These are phyloP conservation scores for Tolypocladium tundrense DNA, from an alignment of 2,329 filamentous ascomycete species.

Conservation along the genomic window DNA sequence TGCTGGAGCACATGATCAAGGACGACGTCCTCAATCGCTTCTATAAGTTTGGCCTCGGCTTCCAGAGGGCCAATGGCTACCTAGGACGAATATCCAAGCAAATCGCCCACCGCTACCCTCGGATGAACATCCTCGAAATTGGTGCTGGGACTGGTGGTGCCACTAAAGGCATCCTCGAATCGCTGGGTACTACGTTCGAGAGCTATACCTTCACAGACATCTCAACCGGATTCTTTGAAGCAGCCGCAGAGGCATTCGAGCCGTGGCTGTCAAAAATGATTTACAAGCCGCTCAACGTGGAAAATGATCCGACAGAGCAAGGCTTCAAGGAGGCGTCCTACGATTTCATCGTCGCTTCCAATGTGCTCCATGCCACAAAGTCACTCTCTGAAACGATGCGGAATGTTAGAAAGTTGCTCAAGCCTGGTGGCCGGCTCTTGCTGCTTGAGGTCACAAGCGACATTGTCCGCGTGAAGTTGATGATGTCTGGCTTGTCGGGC, in stretches of 20 bases:
- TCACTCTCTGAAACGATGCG: constrained; percentile 12
- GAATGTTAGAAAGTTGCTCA: not conserved
- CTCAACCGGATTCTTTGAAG: constrained; percentile 28
- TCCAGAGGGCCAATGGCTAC: not conserved
- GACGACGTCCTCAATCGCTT: constrained; percentile 20
- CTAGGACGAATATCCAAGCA: constrained; percentile 12
- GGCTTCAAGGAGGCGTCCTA: constrained; percentile 18
- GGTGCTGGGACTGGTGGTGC: constrained; percentile 33
- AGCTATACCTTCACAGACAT: constrained; percentile 36
- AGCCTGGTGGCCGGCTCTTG: not conserved
- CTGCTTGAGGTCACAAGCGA: not conserved
- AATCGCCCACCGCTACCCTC: constrained; percentile 28
- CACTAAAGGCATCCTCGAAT: constrained; percentile 23
- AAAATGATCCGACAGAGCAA: constrained; percentile 16
- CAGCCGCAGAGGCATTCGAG: constrained; percentile 18
- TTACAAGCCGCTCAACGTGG: constrained; percentile 15
- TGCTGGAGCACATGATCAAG: constrained; percentile 18
- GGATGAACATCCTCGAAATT: constrained; percentile 28
- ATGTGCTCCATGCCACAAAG: constrained; percentile 27
- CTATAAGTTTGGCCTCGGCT: constrained; percentile 13
- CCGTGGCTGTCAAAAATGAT: constrained; percentile 7
- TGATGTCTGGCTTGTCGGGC: not conserved
- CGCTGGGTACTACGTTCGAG: constrained; percentile 17
- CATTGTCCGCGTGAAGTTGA: not conserved
- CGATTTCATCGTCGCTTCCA: constrained; percentile 28